These are phyloP conservation scores for Tephrocybe sp. DNA, from an alignment of 768 basidiomycete genomes.

Conservation along the genomic window DNA sequence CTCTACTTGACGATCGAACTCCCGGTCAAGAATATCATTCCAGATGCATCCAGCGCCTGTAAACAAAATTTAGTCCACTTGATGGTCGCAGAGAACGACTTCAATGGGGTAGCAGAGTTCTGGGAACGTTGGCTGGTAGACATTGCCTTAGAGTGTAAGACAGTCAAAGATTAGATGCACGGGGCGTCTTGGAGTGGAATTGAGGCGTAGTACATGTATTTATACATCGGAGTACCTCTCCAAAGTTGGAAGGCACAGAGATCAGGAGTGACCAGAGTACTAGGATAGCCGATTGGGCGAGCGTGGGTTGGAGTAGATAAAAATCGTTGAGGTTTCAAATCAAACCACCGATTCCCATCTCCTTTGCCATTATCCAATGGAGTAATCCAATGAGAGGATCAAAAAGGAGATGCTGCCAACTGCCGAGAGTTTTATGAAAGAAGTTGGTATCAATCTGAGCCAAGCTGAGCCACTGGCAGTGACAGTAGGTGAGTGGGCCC, in stretches of 20 bases:
- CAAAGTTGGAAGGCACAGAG: not conserved
- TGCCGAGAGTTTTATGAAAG: not conserved
- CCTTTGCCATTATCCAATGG: too few species aligned
- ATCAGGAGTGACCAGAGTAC: not conserved
- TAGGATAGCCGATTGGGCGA: not conserved
- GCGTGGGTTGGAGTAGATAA: not conserved
- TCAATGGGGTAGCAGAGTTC: constrained; percentile 8
- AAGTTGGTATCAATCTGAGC: too few species aligned
- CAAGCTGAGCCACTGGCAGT: too few species aligned
- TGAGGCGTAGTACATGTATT: not conserved
- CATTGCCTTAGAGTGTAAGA: constrained; percentile 5
- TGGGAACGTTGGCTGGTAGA: constrained; percentile 7
- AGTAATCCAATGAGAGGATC: too few species aligned
- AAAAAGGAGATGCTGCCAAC: not conserved
- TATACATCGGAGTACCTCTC: not conserved
- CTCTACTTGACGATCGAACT: constrained; percentile 34
- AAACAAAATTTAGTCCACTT: constrained; percentile 1
- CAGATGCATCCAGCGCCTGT: constrained; percentile 21
- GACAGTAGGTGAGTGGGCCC: too few species aligned
- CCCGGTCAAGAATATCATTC: constrained; percentile 27
- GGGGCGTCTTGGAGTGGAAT: not conserved
- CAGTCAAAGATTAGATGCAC: constrained; percentile 1
- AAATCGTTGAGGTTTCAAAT: not conserved
- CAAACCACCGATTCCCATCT: too few species aligned
- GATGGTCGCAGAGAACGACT: constrained; percentile 8